These are phyloP conservation scores for Excoecaria agallocha DNA, from an alignment of 345 rosid species.

Conservation along the genomic window DNA sequence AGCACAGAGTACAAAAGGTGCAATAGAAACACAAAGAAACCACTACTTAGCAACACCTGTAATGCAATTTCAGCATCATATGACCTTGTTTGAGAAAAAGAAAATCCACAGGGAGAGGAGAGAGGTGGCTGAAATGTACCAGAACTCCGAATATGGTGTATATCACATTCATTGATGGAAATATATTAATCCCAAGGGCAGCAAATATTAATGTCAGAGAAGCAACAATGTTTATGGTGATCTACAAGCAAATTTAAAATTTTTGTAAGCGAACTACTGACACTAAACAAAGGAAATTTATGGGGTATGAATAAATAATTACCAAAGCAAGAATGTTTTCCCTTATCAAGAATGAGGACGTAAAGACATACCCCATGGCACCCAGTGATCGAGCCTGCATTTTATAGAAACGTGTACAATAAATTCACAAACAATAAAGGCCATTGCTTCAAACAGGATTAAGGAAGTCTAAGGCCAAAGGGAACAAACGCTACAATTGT, in stretches of 20 bases:
- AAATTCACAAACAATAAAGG: constrained; percentile 13
- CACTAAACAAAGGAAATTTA: neutral
- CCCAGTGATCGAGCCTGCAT: constrained; percentile 79
- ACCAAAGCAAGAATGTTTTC: constrained; percentile 92
- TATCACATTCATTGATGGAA: constrained; percentile 78
- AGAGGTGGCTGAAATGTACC: constrained; percentile 40
- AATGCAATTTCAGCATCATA: neutral
- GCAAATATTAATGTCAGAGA: constrained; percentile 64
- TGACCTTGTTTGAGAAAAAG: neutral
- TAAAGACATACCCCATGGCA: constrained; percentile 74
- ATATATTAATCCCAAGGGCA: constrained; percentile 65
- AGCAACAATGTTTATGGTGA: constrained; percentile 86
- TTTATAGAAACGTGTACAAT: constrained; percentile 14
- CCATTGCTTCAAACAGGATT: constrained; percentile 20
- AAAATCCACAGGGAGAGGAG: neutral
- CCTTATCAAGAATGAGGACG: constrained; percentile 84
- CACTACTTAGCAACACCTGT: constrained; percentile 83
- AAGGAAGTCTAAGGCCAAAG: constrained; percentile 24
- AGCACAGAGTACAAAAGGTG: constrained; percentile 74
- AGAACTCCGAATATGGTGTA: constrained; percentile 71
- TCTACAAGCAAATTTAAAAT: constrained; percentile 45
- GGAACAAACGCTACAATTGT: constrained; percentile 57
- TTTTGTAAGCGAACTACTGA: constrained; percentile 4
- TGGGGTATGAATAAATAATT: constrained; percentile 18
- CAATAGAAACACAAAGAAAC: constrained; percentile 74